Evolutionary conservation across 306 rosid species (phyloP), one percentile per base, ranked within the genome.

Genomic region (Prunus fruticosa): DNA sequence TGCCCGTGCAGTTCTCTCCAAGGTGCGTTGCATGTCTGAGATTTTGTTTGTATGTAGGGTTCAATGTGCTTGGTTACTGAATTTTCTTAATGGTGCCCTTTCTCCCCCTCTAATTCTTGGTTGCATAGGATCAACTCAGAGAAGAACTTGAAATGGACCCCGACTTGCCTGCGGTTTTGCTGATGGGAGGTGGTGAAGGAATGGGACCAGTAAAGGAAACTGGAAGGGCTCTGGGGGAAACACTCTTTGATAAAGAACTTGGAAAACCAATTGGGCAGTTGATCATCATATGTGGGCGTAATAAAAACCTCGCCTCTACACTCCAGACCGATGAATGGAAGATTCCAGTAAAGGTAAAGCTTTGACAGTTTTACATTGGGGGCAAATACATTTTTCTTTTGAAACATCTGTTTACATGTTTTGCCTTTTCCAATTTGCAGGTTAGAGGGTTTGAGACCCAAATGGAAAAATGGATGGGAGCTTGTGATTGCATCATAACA

Each of bases 181-280:
- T 96, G 60, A 96, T 92, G 99, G 99, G 98, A 11, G 99, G 99
- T 11, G 99, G 98, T 25, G 99, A 96, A 88, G 99, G 99, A 77
- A 92, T 96, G 97, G 99, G 99, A 14, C 99, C 99, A 64, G 99
- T 96, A 34, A 87, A 88, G 89, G 87, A 96, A 87, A 96, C 99
- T 69, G 99, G 98, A 34, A 89, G 74, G 83, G 99, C 99, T 67
- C 85, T 96, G n/a, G 93, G 80, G 27, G 91, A 92, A 65, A 61
- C 94, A 62, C 98, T 96, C 67, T 86, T 70, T 56, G 90, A 93
- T 58, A 84, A 86, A 78, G 89, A 82, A 74, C 63, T 63, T 41
- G 90, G 84, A 65, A 91, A 91, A 74, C 89, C 97, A 57, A 87
- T 96, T 12, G 99, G 97, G 27, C 99, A 96, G 80, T 64, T 96